phyloP scores from a whole-genome alignment of 1,139 yeast species.

The Lodderomyces oxycetoniae region DNA sequence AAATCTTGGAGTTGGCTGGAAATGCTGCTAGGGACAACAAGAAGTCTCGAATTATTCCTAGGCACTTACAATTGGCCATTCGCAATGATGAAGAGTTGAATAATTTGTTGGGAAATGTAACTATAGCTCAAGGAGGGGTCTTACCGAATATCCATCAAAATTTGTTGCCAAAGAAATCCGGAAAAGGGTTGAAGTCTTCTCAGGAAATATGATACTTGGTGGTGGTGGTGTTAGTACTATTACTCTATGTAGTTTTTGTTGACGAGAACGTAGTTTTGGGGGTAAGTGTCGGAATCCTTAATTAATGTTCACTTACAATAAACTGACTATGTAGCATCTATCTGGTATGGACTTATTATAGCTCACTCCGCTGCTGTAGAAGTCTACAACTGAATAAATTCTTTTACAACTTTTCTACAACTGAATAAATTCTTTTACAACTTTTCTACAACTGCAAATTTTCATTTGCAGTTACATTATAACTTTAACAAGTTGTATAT shows the following conservation, averaged over 20 bases:
- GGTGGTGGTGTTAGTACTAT: conserved; percentile 1
- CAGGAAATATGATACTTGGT: conserved; percentile 49
- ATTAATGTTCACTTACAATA: too few relatives aligned
- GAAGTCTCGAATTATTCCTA: conserved; percentile 97
- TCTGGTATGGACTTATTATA: too few relatives aligned
- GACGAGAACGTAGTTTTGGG: too few relatives aligned
- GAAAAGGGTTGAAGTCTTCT: conserved; percentile 69
- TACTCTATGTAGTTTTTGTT: conserved; percentile 4
- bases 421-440: too few relatives aligned
- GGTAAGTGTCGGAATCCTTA: neutral
- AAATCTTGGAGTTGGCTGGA: conserved; percentile 96
- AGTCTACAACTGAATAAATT: too few relatives aligned
- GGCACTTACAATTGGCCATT: conserved; percentile 97
- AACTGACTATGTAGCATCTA: too few relatives aligned
- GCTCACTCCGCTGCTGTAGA: too few relatives aligned
- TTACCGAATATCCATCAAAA: conserved; percentile 94
- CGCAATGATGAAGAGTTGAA: conserved; percentile 97
- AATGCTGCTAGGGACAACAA: conserved; percentile 98
- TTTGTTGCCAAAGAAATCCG: conserved; percentile 90
- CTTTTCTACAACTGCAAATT: too few relatives aligned
- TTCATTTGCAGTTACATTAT: too few relatives aligned
- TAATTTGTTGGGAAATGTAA: conserved; percentile 56
- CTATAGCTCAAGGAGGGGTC: conserved; percentile 98
- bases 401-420: too few relatives aligned
- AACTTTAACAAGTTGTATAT: too few relatives aligned